phyloP scores from a whole-genome alignment of 306 rosid species.

The Pyrus communis region DNA sequence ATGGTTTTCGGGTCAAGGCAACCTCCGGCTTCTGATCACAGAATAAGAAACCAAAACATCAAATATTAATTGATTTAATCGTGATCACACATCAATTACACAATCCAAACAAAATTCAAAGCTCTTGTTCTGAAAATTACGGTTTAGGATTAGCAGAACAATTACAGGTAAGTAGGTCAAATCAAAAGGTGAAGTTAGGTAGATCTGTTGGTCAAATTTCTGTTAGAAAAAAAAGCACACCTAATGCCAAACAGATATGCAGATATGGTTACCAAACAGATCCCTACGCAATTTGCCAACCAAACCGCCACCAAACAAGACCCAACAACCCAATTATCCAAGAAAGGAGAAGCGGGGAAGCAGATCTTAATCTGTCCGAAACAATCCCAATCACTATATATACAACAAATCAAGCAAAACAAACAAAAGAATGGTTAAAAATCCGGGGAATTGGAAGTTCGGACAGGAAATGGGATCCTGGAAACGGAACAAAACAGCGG shows the following conservation, averaged over 20 bases:
- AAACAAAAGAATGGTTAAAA: conserved; percentile 7
- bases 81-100: not conserved
- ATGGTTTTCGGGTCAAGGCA: conserved; percentile 32
- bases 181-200: not conserved
- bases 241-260: not conserved
- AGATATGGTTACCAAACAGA: not conserved
- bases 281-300: conserved; percentile 4
- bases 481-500: conserved; percentile 11
- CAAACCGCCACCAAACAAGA: not conserved
- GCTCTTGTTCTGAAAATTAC: not conserved
- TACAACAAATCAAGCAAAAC: not conserved
- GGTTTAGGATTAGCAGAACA: not conserved
- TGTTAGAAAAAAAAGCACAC: not conserved
- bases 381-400: not conserved
- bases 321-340: conserved; percentile 7
- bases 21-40: conserved; percentile 31
- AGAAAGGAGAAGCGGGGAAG: not conserved
- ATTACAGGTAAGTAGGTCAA: not conserved
- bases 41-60: not conserved
- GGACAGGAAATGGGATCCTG: conserved; percentile 5
- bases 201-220: not conserved
- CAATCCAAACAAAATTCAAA: not conserved
- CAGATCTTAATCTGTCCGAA: conserved; percentile 12
- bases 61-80: not conserved
- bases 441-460: not conserved